Base-by-base conservation (phyloP, 1,139 yeast species). In the Oligophagozyma castellii region DNA sequence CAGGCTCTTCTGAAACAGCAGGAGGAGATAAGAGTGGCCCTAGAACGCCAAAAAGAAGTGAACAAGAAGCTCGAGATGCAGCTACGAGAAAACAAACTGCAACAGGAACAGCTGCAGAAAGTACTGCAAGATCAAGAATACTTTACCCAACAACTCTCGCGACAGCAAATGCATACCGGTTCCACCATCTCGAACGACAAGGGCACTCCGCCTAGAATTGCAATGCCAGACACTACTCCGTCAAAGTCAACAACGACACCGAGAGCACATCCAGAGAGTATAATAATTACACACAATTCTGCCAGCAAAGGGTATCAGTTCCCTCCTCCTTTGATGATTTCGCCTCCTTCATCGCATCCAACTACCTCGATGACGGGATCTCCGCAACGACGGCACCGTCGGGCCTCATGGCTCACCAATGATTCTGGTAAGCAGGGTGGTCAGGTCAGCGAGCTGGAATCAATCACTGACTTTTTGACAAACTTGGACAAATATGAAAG, bases 1-100 rank as follows among this genome's bases (percentile, higher is more conserved):
- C 37, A 39, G 23, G 35, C 40, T 12, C 36, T 49, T 12, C 25
- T 46, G 22, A 46, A 44, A 33, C 53, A 49, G 33, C 53, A 48
- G 24, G 44, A 45, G 28, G 48, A 48, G 28, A 28, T 49, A 14
- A 37, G 45, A 24, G 14, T 38, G 16, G 53, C 51, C 2, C 33
- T 51, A 26, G 51, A 48, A 33, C 38, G 40, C 32, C 56, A 51
- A 29, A 43, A 44, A 27, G 44, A 46, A 27, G 44, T 49, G 24
- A 51, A 51, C 29, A 35, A 34, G 28, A 38, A 40, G 30, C 31
- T 51, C 18, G 50, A 48, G 33, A 39, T 42, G 25, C 53, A 48
- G 31, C 30, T 51, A 21, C 31, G 35, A 20, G 40, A 37, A 13
- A 49, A 46, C 27, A 42, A 43, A 29, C 18, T 44, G 7, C 47